Conservation (phyloP, 106 monocot genomes). For the Dactylorhiza incarnata region DNA sequence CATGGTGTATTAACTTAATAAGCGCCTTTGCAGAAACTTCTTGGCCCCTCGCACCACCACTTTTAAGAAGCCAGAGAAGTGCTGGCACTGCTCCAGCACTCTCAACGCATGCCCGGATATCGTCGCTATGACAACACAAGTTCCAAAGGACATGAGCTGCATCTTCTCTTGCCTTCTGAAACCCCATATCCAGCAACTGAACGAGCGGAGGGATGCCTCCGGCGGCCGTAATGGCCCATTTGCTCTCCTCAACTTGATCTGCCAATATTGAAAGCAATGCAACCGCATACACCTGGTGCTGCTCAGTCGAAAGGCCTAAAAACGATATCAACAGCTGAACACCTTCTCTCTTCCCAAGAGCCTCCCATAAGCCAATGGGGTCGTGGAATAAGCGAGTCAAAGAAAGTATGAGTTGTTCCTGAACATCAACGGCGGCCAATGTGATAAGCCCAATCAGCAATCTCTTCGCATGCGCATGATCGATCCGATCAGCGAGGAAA, state of each 20-base stretch:
- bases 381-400: slow-evolving; percentile 49
- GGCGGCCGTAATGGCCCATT: slow-evolving; percentile 86
- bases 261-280: slow-evolving; percentile 62
- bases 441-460: slow-evolving; percentile 68
- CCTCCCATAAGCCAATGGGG: slow-evolving; percentile 48
- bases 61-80: slow-evolving; percentile 66
- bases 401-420: slow-evolving; percentile 56
- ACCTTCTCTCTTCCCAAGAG: slow-evolving; percentile 66
- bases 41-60: slow-evolving; percentile 54
- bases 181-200: slow-evolving; percentile 61
- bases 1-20: slow-evolving; percentile 45
- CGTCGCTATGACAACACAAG: slow-evolving; percentile 72
- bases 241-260: slow-evolving; percentile 68
- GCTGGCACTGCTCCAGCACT: slow-evolving; percentile 72
- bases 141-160: slow-evolving; percentile 67
- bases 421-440: slow-evolving; percentile 65
- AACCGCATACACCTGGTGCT: slow-evolving; percentile 76
- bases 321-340: slow-evolving; percentile 73
- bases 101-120: slow-evolving; percentile 82
- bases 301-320: slow-evolving; percentile 76
- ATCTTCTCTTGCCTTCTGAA: slow-evolving; percentile 66
- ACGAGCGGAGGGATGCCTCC: slow-evolving; percentile 82
- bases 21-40: slow-evolving; percentile 66
- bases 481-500: slow-evolving; percentile 30
- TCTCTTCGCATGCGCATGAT: slow-evolving; percentile 52